Evolutionary conservation across 208 protist genomes (phyloP), one percentile per base, ranked within the genome.

Genomic region (Crithidia expoeki): DNA sequence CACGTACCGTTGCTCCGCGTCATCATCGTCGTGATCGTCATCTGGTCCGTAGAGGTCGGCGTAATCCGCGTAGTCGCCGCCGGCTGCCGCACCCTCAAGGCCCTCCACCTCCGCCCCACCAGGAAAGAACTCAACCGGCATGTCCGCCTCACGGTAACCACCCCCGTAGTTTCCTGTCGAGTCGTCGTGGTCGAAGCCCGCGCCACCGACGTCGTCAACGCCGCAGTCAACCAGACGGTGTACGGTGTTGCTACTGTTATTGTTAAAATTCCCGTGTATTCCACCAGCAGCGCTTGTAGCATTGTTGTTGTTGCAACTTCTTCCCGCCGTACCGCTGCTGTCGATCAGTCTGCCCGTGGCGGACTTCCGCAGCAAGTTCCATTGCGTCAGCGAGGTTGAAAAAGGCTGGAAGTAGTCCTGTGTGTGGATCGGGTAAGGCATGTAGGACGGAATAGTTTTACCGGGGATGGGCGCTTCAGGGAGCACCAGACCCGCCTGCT

Each of bases 291-390:
- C 38, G 47, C 47, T 28, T 40, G 47, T 23, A 16, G 11, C 62
- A 28, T 2, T 28, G 55, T 40, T 50, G 57, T 53, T 25, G 9
- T 12, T 49, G 44, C 5, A 4, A 49, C 44, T 12, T 2, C 25
- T 30, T 12, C 23, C 61, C 62, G 53, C 57, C 12, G 42, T 36
- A n/a, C 36, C 27, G 65, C 40, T 64, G 62, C 72, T 74, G 28
- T 74, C 55, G 50, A 83, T 63, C 42, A 90, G 56, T 27, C 75
- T 64, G 14, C 74, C 72, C 0, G 79, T 70, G 12, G 85, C 90
- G 14, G 88, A 88, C 74, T 96, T 96, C n/a, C 85, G 80, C 56
- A 96, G 74, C 30, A 96, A 33, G 47, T 94, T 96, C 89, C 91
- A 96, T 74, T 90, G 75, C 25, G 80, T 44, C 16, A 83, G 77